These are phyloP conservation scores for Ramularia collo-cygni DNA, from an alignment of 2,329 filamentous ascomycete genomes.

Conservation along the genomic window DNA sequence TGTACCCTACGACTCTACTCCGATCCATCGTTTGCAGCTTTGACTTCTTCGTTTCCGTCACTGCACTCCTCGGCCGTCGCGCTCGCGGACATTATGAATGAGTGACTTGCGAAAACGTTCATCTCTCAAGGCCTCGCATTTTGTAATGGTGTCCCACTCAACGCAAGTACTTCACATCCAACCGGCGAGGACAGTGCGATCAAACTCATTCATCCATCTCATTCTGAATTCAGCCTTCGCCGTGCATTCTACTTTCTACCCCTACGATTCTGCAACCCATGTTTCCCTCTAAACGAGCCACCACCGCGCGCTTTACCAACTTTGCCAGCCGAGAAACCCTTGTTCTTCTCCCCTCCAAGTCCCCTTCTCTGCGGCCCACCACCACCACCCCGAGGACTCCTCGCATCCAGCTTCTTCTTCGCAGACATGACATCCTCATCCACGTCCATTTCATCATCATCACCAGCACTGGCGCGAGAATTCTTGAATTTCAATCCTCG, in stretches of 20 bases:
- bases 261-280: slow-evolving; percentile 16
- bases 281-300: slow-evolving; percentile 12
- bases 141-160: no score
- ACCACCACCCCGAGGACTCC: slow-evolving; percentile 15
- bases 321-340: slow-evolving; percentile 12
- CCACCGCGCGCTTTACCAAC: slow-evolving; percentile 17
- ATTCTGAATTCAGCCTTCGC: not conserved
- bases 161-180: no score
- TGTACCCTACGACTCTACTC: no score
- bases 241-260: slow-evolving; percentile 5
- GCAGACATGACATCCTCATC: slow-evolving; percentile 35
- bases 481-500: slow-evolving; percentile 55
- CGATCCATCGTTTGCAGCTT: no score
- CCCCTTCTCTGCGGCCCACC: slow-evolving; percentile 20
- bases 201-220: no score
- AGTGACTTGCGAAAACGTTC: no score
- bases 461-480: slow-evolving; percentile 34
- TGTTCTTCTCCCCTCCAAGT: slow-evolving; percentile 21
- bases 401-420: slow-evolving; percentile 28
- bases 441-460: slow-evolving; percentile 40
- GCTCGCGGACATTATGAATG: no score
- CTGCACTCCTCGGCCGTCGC: no score
- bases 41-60: no score
- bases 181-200: no score
- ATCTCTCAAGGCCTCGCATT: no score